Evolutionary conservation across 495 filamentous ascomycete genomes (phyloP).

Genomic region (Xylaria scruposa): DNA sequence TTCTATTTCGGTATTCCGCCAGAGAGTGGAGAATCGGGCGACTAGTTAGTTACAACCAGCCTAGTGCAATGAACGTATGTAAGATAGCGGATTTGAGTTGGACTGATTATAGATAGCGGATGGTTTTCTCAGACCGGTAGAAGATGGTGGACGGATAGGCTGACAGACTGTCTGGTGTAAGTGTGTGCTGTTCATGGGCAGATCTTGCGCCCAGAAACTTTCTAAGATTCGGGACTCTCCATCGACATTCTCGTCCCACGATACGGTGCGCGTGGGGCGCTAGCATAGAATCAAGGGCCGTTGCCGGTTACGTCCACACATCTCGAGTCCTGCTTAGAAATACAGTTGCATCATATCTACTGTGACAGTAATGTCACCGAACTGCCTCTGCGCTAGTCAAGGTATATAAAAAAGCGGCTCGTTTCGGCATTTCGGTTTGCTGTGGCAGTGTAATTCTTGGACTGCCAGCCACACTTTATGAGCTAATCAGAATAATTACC

Average conservation of each 20-base stretch:
- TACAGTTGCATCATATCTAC: slow-evolving; percentile 18
- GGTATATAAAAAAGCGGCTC: slow-evolving; percentile 12
- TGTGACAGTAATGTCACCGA: not conserved
- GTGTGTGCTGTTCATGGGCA: not conserved
- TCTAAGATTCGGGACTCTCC: not conserved
- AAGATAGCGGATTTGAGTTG: not conserved
- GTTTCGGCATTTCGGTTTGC: not conserved
- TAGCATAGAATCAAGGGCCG: slow-evolving; percentile 2
- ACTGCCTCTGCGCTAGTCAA: slow-evolving; percentile 7
- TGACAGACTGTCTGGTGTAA: not conserved
- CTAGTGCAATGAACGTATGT: not conserved
- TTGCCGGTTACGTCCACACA: slow-evolving; percentile 15
- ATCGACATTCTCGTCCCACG: slow-evolving; percentile 7
- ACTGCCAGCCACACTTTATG: slow-evolving; percentile 4
- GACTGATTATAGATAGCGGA: not conserved
- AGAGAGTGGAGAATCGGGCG: slow-evolving; percentile 12
- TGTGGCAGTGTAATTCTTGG: slow-evolving; percentile 15
- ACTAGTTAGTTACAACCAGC: slow-evolving; percentile 10
- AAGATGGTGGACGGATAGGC: not conserved
- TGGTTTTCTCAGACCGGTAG: not conserved
- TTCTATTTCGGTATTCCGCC: slow-evolving; percentile 13
- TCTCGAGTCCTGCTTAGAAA: slow-evolving; percentile 25
- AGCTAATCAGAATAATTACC: not conserved
- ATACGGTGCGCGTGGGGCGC: slow-evolving; percentile 26
- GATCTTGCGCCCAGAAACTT: not conserved